Evolutionary conservation across 1,139 yeast genomes (phyloP), one percentile per base, ranked within the genome.

Genomic region (Taiozyma sp.): DNA sequence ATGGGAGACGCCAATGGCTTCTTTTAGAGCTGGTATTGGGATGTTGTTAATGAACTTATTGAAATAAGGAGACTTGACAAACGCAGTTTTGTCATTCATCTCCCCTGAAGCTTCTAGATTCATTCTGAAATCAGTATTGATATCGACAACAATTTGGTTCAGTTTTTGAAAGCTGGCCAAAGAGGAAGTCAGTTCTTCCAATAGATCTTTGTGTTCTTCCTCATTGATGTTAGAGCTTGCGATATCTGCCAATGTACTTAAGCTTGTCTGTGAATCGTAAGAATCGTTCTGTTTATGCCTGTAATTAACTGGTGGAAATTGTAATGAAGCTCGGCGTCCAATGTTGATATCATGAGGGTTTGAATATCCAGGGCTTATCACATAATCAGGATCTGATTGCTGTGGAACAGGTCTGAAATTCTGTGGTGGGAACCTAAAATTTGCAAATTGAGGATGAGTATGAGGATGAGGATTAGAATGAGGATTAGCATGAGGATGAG

Each of bases 221-320:
- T 32, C 30, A 28, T 40, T 34, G 5, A 19, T 38, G 16, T 47
- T 14, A 27, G 50, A 34, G 4, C 55, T 55, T 2, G 62, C 64
- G 44, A 60, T 57, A 46, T 59, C 64, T 4, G 65, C 65, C 14
- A 61, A 42, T 2, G 62, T 54, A 1, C 57, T 54, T 13, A 61
- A 46, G 0, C 63, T 61, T 1, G 54, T 49, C 38, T 61, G 62
- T 2, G 60, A 58, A 49, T 58, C 63, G 34, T 56, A 52, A 0
- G 64, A 60, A 40, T 58, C 61, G 12, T 49, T 54, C 44, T 56
- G 56, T 1, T 22, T 38, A 40, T 57, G 61, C 8, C 16, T 34
- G n/a, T 44, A 16, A 9, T 54, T 51, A 27, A 51, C 48, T 23
- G 60, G 56, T 10, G 60, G 49, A 2, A 41, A 29, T 44, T 51